Conservation (phyloP, 2,329 filamentous ascomycete genomes). For the Ophiostoma ips region DNA sequence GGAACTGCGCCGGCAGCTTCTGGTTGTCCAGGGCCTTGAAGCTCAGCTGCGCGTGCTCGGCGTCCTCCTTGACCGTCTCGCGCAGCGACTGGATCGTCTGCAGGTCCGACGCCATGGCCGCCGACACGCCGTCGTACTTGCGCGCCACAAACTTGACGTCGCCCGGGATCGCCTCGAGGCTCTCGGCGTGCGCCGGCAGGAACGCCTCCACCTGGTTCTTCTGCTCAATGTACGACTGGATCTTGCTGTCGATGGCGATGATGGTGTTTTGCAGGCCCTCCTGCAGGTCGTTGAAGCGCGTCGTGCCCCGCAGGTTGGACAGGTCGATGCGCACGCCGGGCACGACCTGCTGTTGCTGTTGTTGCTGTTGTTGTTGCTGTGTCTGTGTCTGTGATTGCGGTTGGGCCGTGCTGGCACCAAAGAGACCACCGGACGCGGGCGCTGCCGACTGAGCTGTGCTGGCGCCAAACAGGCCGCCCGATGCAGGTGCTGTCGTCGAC, state of each 20-base stretch:
- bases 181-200: slow-evolving; percentile 38
- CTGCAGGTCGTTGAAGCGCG: slow-evolving; percentile 80
- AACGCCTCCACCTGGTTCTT: slow-evolving; percentile 63
- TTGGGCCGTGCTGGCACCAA: slow-evolving; percentile 4
- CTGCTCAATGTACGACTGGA: slow-evolving; percentile 65
- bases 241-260: slow-evolving; percentile 62
- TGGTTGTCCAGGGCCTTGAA: slow-evolving; percentile 34
- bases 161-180: slow-evolving; percentile 24
- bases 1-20: slow-evolving; percentile 34
- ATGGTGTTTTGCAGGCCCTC: slow-evolving; percentile 70
- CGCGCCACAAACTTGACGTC: slow-evolving; percentile 31
- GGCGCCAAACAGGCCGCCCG: slow-evolving; percentile 9
- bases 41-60: slow-evolving; percentile 27
- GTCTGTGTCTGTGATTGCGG: slow-evolving; percentile 10
- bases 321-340: slow-evolving; percentile 68
- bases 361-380: slow-evolving; percentile 25
- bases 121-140: slow-evolving; percentile 31
- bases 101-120: slow-evolving; percentile 26
- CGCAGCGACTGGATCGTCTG: slow-evolving; percentile 29
- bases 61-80: slow-evolving; percentile 27
- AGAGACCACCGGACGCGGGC: slow-evolving; percentile 3
- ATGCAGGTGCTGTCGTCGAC: slow-evolving; percentile 13
- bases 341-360: slow-evolving; percentile 26
- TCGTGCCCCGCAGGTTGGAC: slow-evolving; percentile 68
- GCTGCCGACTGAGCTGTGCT: not conserved